Percentiles rank a stretch among this genome's conserved stretches.
Evolutionary conservation across 2,329 filamentous ascomycete genomes (phyloP).

Genomic region (Neophaeococcomyces aloes): DNA sequence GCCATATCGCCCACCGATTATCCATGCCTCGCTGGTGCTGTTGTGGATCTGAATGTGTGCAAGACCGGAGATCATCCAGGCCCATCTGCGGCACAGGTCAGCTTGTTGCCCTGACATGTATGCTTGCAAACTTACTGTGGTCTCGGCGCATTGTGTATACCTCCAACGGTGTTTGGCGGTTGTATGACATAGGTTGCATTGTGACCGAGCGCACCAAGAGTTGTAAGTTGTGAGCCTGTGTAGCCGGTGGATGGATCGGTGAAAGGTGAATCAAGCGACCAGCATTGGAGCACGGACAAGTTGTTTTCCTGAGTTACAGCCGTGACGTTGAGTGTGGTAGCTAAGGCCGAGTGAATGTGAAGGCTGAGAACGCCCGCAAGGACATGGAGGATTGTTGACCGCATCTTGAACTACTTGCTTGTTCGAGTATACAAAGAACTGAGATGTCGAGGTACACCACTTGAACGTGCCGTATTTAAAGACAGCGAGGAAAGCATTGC

Average conservation of each 20-base stretch:
- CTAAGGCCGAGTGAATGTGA: constrained; percentile 6
- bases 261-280: constrained; percentile 33
- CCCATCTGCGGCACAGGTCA: constrained; percentile 23
- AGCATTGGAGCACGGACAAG: constrained; percentile 37
- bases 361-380: too few relatives aligned
- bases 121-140: constrained; percentile 28
- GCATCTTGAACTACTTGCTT: too few relatives aligned
- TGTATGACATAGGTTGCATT: constrained; percentile 31
- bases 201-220: constrained; percentile 25
- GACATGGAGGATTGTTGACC: too few relatives aligned
- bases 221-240: constrained; percentile 24
- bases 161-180: constrained; percentile 31
- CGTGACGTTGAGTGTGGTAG: constrained; percentile 32
- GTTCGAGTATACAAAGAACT: too few relatives aligned
- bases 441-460: too few relatives aligned
- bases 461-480: too few relatives aligned
- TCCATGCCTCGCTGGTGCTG: constrained; percentile 27
- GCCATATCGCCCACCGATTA: constrained; percentile 34
- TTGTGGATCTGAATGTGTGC: constrained; percentile 35
- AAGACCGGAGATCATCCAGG: constrained; percentile 32
- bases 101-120: neutral
- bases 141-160: constrained; percentile 33
- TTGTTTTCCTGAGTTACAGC: constrained; percentile 29
- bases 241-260: constrained; percentile 22
- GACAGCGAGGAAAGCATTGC: too few relatives aligned